Conservation (phyloP, 306 rosid species). For the Mucuna pruriens region DNA sequence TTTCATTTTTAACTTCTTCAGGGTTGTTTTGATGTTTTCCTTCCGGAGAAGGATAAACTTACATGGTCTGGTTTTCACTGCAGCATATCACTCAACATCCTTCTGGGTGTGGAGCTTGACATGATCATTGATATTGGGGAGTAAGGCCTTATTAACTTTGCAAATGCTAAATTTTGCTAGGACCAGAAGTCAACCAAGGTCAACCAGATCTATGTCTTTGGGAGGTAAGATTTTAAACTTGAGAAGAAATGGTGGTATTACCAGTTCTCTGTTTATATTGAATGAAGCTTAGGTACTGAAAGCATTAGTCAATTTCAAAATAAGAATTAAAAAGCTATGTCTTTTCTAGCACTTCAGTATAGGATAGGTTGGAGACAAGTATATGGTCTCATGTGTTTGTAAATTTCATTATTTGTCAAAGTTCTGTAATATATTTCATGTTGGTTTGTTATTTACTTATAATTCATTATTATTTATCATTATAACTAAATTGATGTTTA, state of each 20-base stretch:
- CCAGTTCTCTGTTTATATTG: background rate
- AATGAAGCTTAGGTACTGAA: slow-evolving; percentile 8
- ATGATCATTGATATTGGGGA: slow-evolving; percentile 48
- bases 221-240: slow-evolving; percentile 72
- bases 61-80: slow-evolving; percentile 44
- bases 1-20: slow-evolving; percentile 25
- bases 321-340: background rate
- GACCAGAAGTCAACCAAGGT: slow-evolving; percentile 73
- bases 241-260: background rate
- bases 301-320: background rate
- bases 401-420: slow-evolving; percentile 11
- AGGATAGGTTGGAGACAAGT: slow-evolving; percentile 25
- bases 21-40: background rate
- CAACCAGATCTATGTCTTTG: slow-evolving; percentile 69
- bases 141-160: slow-evolving; percentile 37
- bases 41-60: slow-evolving; percentile 13
- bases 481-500: slow-evolving; percentile 1
- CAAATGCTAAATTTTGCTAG: slow-evolving; percentile 76
- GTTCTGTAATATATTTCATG: slow-evolving; percentile 10
- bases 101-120: slow-evolving; percentile 42
- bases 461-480: background rate
- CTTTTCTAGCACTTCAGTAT: slow-evolving; percentile 23
- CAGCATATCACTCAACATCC: slow-evolving; percentile 48
- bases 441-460: slow-evolving; percentile 12
- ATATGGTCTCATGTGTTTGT: background rate